Evolutionary conservation across 306 rosid genomes (phyloP).

Genomic region (Erythrophleum fordii): DNA sequence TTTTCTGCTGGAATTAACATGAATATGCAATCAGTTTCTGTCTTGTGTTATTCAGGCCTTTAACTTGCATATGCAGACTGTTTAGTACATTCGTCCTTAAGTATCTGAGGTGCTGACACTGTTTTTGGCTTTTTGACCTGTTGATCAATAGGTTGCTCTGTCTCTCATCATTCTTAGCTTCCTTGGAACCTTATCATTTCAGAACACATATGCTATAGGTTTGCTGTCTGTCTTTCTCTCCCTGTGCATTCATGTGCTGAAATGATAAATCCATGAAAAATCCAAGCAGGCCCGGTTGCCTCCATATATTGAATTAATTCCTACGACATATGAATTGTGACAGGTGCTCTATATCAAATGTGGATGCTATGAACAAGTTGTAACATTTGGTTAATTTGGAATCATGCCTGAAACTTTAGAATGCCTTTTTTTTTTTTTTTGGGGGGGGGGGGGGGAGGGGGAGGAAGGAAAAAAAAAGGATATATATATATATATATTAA

Average conservation of each 20-base stretch:
- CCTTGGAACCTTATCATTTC: conserved; percentile 74
- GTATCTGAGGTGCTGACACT: conserved; percentile 29
- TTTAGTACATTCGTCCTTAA: neutral
- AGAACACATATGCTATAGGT: conserved; percentile 71
- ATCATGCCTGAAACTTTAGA: neutral
- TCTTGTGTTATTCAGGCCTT: neutral
- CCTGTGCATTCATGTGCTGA: conserved; percentile 22
- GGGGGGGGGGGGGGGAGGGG: no score
- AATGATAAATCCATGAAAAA: neutral
- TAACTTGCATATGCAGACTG: conserved; percentile 8
- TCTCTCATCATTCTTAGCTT: conserved; percentile 70
- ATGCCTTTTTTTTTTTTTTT: neutral
- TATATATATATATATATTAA: no score
- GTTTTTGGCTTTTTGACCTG: conserved; percentile 40
- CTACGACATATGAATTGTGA: neutral
- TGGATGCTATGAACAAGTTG: conserved; percentile 19
- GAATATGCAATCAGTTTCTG: neutral
- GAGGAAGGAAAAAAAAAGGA: no score
- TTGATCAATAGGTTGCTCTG: conserved; percentile 67
- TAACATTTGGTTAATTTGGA: conserved; percentile 13
- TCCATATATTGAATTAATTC: conserved; percentile 11
- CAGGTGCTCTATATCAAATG: conserved; percentile 1
- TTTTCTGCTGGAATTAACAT: neutral
- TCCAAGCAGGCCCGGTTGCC: neutral
- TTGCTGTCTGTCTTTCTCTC: conserved; percentile 43